These are phyloP conservation scores for Thalia dealbata DNA, from an alignment of 176 grass and related monocot species.

Conservation along the genomic window DNA sequence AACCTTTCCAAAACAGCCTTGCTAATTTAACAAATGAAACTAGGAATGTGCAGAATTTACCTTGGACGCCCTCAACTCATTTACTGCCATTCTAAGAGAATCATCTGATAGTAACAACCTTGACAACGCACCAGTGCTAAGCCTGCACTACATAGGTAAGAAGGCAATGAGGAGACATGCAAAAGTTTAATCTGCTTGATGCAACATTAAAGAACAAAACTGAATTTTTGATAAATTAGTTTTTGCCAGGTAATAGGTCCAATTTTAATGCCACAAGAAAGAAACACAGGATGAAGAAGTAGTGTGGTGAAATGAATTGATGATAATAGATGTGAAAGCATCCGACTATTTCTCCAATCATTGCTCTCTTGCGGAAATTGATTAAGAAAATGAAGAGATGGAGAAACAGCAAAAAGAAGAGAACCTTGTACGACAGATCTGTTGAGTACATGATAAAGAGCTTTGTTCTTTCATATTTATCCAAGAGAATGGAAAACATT, in stretches of 20 bases:
- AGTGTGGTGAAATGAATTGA: background rate
- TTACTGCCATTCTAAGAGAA: conserved; percentile 69
- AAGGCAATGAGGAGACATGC: background rate
- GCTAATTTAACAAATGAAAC: background rate
- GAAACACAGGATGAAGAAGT: background rate
- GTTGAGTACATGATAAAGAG: background rate
- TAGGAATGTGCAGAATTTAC: conserved; percentile 26
- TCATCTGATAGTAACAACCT: conserved; percentile 95
- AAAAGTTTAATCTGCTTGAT: background rate
- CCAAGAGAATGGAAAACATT: background rate
- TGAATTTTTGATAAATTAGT: background rate
- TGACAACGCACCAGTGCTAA: conserved; percentile 91
- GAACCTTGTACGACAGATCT: background rate
- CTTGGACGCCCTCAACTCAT: conserved; percentile 82
- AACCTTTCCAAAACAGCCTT: background rate
- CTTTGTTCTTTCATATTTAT: background rate
- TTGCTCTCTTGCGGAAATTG: background rate
- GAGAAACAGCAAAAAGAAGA: background rate
- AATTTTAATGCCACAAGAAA: background rate
- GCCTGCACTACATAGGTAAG: conserved; percentile 29
- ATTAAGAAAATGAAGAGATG: background rate
- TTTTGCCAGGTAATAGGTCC: background rate
- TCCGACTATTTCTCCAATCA: background rate
- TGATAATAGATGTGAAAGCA: background rate
- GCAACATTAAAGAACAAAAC: background rate